phyloP scores from a whole-genome alignment of 2,329 filamentous ascomycete genomes.

The Colletotrichum sp. region DNA sequence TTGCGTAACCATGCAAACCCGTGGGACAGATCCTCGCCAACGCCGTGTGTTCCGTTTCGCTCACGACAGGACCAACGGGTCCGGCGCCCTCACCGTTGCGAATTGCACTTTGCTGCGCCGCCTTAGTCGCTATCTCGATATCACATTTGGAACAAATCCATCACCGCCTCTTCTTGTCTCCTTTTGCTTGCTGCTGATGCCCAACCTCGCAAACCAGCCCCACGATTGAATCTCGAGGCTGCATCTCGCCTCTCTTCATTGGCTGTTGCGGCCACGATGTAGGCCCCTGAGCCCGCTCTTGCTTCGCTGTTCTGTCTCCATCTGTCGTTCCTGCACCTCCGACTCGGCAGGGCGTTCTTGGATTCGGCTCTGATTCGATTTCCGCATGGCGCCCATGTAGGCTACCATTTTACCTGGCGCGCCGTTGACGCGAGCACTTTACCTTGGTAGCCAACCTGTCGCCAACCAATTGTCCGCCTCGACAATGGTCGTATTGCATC shows the following conservation, averaged over 20 bases:
- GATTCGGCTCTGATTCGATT: neutral
- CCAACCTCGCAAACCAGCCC: slow-evolving; percentile 1
- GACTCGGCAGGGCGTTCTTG: slow-evolving; percentile 5
- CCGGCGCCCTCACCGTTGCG: neutral
- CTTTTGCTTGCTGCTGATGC: slow-evolving; percentile 9
- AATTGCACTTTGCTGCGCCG: neutral
- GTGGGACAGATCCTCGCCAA: neutral
- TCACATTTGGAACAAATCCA: neutral
- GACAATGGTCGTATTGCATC: neutral
- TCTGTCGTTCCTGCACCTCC: neutral
- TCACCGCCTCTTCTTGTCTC: slow-evolving; percentile 11
- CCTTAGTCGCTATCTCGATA: neutral
- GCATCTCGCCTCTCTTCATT: neutral
- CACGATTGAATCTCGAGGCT: neutral
- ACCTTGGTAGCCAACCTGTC: neutral
- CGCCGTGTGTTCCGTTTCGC: neutral
- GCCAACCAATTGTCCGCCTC: neutral
- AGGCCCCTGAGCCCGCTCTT: neutral
- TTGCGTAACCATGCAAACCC: neutral
- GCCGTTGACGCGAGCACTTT: neutral
- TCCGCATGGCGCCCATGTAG: neutral
- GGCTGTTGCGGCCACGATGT: neutral
- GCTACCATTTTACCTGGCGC: neutral
- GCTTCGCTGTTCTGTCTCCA: slow-evolving; percentile 1
- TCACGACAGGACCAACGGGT: neutral